Evolutionary conservation across 768 basidiomycete genomes (phyloP), one percentile per base, ranked within the genome.

Genomic region (Tulasnella sp.): DNA sequence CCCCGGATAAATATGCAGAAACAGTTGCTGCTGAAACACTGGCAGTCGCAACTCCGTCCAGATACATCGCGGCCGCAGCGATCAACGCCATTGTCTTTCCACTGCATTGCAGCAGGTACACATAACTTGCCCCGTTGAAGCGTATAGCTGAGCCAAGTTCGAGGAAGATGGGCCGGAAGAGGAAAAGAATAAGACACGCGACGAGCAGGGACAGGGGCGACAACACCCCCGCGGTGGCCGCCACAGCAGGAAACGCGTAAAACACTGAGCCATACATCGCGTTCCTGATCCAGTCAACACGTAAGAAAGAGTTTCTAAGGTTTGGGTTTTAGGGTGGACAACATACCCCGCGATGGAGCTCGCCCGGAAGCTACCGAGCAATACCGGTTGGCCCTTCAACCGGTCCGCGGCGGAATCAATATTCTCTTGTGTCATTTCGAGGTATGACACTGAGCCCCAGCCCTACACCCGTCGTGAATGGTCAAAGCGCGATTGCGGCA

Each of bases 1-100:
- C 84, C 21, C 82, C 82, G 2, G 73, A 71, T 35, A 86, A 75
- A 61, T 86, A 86, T 2, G 77, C 72, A 2, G 77, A 72, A 0
- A 84, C 84, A 0, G 84, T 84, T 3, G 83, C 81, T 0, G 85
- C 83, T 0, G 85, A 85, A 17, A 85, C 81, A 12, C 83, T 77
- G 0, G 80, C 73, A 0, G 83, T 86, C 2, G 82, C 75, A 4
- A 80, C 73, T 45, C 80, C 84, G 65, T 88, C 85, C 2, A 88
- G 72, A n/a, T 86, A 69, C 0, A 84, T 74, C 6, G 84, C 71
- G 0, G 81, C 73, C 0, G 83, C 83, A 5, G 77, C 81, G n/a
- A 82, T 59, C 1, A 86, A 70, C 39, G 83, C 82, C 6, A 82
- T 68, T 1, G 73, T 67, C 63, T 84, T 85, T 0, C 77, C 74